Evolutionary conservation across 495 filamentous ascomycete genomes (phyloP).

Genomic region (Aspergillus indologenus): DNA sequence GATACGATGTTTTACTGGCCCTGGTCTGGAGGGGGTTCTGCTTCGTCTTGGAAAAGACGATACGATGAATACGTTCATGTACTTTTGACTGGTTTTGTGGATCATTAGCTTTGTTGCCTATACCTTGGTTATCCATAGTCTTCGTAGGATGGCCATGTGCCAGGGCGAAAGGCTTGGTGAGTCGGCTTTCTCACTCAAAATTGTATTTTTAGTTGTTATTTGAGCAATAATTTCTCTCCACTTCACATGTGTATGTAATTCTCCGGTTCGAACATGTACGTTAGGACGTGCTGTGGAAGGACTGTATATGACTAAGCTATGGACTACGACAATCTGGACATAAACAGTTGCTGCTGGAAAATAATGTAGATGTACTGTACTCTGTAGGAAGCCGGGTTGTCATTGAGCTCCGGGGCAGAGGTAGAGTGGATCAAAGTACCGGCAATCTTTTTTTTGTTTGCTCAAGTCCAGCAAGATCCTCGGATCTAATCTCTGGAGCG

Average conservation of each 20-base stretch:
- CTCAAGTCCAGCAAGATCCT: too few relatives aligned
- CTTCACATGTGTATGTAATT: not conserved
- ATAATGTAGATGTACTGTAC: too few relatives aligned
- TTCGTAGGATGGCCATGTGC: slow-evolving; percentile 28
- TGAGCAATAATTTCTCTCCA: slow-evolving; percentile 9
- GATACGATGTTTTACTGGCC: slow-evolving; percentile 26
- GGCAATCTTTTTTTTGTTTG: too few relatives aligned
- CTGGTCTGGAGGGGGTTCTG: slow-evolving; percentile 18
- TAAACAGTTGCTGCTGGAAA: too few relatives aligned
- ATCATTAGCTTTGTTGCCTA: slow-evolving; percentile 11
- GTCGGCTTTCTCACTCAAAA: slow-evolving; percentile 6
- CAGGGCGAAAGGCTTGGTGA: slow-evolving; percentile 31
- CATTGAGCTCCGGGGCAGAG: too few relatives aligned
- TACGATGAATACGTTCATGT: slow-evolving; percentile 18
- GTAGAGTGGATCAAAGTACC: too few relatives aligned
- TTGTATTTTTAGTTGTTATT: slow-evolving; percentile 5
- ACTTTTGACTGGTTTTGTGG: slow-evolving; percentile 16
- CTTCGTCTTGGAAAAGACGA: slow-evolving; percentile 16
- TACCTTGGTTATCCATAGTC: slow-evolving; percentile 16
- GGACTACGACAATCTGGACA: too few relatives aligned
- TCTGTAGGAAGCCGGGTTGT: too few relatives aligned
- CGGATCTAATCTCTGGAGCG: too few relatives aligned
- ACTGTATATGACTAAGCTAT: too few relatives aligned
- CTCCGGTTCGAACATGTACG: not conserved
- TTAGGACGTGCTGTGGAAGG: too few relatives aligned